Percentiles rank a stretch among this genome's conserved stretches.
These are phyloP conservation scores for Tinospora cordifolia DNA, from an alignment of 164 flowering plant species.

Conservation along the genomic window DNA sequence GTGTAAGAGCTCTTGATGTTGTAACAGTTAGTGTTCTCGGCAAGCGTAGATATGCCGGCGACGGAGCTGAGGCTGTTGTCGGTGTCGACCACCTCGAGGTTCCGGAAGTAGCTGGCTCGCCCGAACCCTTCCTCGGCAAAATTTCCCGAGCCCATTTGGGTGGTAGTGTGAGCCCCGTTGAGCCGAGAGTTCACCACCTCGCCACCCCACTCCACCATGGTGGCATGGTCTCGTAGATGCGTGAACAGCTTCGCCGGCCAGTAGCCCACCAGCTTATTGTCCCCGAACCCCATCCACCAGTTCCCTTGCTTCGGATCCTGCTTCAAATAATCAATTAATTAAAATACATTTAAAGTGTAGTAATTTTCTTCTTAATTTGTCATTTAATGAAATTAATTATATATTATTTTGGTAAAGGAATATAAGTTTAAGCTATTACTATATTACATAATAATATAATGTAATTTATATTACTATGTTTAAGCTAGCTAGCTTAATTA, in stretches of 20 bases:
- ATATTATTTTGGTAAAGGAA: too few relatives aligned
- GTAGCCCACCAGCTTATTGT: slow-evolving; percentile 56
- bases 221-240: slow-evolving; percentile 57
- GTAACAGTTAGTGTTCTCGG: slow-evolving; percentile 90
- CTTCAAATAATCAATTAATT: too few relatives aligned
- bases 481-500: too few relatives aligned
- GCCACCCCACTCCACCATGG: slow-evolving; percentile 85
- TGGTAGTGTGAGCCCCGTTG: slow-evolving; percentile 54
- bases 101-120: slow-evolving; percentile 77
- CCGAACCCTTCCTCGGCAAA: slow-evolving; percentile 82
- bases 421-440: too few relatives aligned
- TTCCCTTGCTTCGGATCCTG: slow-evolving; percentile 74
- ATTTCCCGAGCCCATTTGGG: slow-evolving; percentile 78
- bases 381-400: too few relatives aligned
- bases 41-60: slow-evolving; percentile 49
- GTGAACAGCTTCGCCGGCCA: slow-evolving; percentile 76
- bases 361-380: too few relatives aligned
- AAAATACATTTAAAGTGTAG: background rate
- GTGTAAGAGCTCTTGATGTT: slow-evolving; percentile 63
- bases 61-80: slow-evolving; percentile 77
- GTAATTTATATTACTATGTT: too few relatives aligned
- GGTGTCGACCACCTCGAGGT: slow-evolving; percentile 76
- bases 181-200: slow-evolving; percentile 61
- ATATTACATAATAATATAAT: too few relatives aligned
- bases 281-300: slow-evolving; percentile 76